Evolutionary conservation across 1,284 basidiomycete genomes (phyloP).

Genomic region (Volvariella surrecta): DNA sequence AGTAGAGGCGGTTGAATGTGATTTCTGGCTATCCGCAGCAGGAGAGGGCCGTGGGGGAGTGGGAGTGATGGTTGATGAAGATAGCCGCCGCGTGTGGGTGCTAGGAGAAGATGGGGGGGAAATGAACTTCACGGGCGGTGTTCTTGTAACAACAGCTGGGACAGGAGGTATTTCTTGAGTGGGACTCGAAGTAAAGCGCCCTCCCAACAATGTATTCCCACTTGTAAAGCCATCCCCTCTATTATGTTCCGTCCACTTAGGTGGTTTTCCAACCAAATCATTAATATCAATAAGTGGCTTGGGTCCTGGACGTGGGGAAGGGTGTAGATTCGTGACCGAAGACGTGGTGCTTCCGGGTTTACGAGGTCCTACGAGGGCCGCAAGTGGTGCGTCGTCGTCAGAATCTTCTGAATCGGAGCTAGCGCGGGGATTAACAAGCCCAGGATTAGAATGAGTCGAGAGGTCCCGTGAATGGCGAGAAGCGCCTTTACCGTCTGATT

Average conservation of each 20-base stretch:
- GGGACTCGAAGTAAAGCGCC: slow-evolving; percentile 3
- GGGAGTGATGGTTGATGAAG: not conserved
- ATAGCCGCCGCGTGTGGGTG: slow-evolving; percentile 6
- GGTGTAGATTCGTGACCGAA: slow-evolving; percentile 6
- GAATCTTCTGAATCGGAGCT: slow-evolving; percentile 20
- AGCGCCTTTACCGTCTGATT: slow-evolving; percentile 9
- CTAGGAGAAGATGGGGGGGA: slow-evolving; percentile 22
- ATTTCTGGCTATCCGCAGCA: not conserved
- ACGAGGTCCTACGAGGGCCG: slow-evolving; percentile 31
- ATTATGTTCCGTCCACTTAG: not conserved
- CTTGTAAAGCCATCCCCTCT: slow-evolving; percentile 27
- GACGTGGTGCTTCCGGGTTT: slow-evolving; percentile 31
- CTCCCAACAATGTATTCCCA: slow-evolving; percentile 25
- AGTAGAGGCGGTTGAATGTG: slow-evolving; percentile 2
- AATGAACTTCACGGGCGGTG: slow-evolving; percentile 29
- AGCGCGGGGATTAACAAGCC: not conserved
- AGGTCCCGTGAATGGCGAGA: slow-evolving; percentile 17
- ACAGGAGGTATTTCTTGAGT: slow-evolving; percentile 6
- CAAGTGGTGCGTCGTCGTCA: slow-evolving; percentile 37
- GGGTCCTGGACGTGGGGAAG: slow-evolving; percentile 6
- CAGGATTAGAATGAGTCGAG: slow-evolving; percentile 16
- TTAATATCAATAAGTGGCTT: slow-evolving; percentile 40
- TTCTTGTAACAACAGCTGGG: slow-evolving; percentile 4
- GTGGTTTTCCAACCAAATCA: slow-evolving; percentile 21
- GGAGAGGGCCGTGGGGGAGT: not conserved